These are phyloP conservation scores for Thielaviopsis ethacetica DNA, from an alignment of 2,329 filamentous ascomycete species.

Conservation along the genomic window DNA sequence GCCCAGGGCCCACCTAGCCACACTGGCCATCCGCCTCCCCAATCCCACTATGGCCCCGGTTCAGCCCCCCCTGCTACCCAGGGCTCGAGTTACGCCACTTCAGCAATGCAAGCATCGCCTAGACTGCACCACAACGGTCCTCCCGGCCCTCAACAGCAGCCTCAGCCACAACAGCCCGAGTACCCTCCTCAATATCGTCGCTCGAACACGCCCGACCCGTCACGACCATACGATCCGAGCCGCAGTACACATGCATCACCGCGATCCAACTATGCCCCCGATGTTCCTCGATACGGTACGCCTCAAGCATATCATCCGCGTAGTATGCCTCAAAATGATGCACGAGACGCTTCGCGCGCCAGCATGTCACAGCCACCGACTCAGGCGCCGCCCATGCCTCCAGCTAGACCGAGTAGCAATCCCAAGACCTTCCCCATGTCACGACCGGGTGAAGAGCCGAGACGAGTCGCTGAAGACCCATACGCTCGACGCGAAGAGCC, in stretches of 20 bases:
- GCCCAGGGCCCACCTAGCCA: conserved; percentile 19
- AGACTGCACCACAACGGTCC: conserved; percentile 27
- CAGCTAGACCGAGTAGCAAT: conserved; percentile 34
- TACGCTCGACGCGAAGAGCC: conserved; percentile 35
- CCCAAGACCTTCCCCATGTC: conserved; percentile 31
- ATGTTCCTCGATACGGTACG: conserved; percentile 41
- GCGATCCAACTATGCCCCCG: conserved; percentile 37
- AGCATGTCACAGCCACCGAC: conserved; percentile 7
- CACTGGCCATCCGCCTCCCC: conserved; percentile 18
- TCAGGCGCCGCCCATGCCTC: conserved; percentile 20
- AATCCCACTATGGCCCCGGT: conserved; percentile 27
- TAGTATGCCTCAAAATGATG: conserved; percentile 30
- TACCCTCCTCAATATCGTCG: conserved; percentile 43
- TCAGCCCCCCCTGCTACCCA: conserved; percentile 21
- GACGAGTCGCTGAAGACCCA: conserved; percentile 27
- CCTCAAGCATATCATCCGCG: conserved; percentile 38
- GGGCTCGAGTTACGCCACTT: conserved; percentile 28
- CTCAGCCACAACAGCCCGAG: conserved; percentile 24
- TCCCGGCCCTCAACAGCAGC: conserved; percentile 1
- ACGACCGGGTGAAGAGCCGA: conserved; percentile 25
- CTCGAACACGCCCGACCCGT: conserved; percentile 58
- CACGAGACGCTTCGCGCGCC: conserved; percentile 22
- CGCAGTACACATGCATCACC: conserved; percentile 31
- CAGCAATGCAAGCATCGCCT: conserved; percentile 36
- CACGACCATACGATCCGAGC: conserved; percentile 35